A percentile compares a stretch with the other conserved stretches of the same genome.
These are phyloP conservation scores for Coniophora puteana DNA, from an alignment of 1,284 basidiomycete species.

Conservation along the genomic window DNA sequence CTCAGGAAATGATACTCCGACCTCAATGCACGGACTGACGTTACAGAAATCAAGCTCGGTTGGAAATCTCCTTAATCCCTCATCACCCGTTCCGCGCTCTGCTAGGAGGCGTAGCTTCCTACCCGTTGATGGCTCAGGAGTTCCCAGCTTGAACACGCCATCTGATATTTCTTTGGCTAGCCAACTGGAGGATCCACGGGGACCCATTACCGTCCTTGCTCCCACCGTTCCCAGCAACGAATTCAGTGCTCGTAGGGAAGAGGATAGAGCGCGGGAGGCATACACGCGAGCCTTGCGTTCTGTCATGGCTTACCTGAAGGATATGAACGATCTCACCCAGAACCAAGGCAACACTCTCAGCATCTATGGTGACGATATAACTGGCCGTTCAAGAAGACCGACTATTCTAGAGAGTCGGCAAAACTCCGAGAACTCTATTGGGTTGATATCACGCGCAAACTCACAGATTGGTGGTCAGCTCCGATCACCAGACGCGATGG, in stretches of 20 bases:
- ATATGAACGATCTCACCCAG: constrained; percentile 85
- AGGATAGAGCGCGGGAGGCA: constrained; percentile 64
- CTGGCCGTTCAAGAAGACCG: constrained; percentile 58
- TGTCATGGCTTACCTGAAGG: constrained; percentile 92
- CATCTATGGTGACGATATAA: constrained; percentile 57
- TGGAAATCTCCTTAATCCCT: constrained; percentile 44
- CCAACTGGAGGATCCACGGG: constrained; percentile 32
- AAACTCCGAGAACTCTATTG: constrained; percentile 42
- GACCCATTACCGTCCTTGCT: constrained; percentile 42
- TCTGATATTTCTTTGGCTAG: constrained; percentile 48
- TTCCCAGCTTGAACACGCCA: constrained; percentile 52
- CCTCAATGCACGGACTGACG: constrained; percentile 3
- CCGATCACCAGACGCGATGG: constrained; percentile 58
- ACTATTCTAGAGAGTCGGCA: constrained; percentile 59
- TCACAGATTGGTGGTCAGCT: constrained; percentile 52
- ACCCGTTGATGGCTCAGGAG: constrained; percentile 63
- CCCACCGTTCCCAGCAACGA: constrained; percentile 41
- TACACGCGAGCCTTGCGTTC: constrained; percentile 79
- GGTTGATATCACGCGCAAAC: constrained; percentile 32
- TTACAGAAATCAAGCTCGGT: constrained; percentile 16
- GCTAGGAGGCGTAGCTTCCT: constrained; percentile 82
- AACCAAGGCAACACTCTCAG: constrained; percentile 51
- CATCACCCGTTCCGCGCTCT: constrained; percentile 42
- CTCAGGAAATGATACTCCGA: constrained; percentile 18
- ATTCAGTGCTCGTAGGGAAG: constrained; percentile 48